phyloP scores from a whole-genome alignment of 495 filamentous ascomycete species.

The Oleoguttula mirabilis region DNA sequence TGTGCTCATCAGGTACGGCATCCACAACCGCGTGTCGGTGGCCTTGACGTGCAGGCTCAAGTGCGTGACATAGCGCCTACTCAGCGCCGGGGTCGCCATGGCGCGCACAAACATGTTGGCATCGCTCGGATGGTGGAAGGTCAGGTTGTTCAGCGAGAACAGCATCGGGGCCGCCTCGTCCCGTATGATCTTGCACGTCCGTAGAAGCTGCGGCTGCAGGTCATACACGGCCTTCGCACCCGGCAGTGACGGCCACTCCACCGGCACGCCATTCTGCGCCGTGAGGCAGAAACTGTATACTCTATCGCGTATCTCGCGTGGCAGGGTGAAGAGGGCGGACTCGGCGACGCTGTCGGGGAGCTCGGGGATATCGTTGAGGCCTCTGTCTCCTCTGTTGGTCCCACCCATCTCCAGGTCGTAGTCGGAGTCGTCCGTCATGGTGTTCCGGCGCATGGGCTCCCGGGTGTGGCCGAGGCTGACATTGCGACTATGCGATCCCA shows the following conservation, averaged over 20 bases:
- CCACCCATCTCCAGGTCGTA: conserved; percentile 12
- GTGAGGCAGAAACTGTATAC: conserved; percentile 29
- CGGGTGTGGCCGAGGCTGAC: not conserved
- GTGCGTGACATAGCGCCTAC: conserved; percentile 17
- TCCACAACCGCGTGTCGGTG: conserved; percentile 29
- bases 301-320: conserved; percentile 29
- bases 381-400: not conserved
- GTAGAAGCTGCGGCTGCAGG: conserved; percentile 28
- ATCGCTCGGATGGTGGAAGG: conserved; percentile 25
- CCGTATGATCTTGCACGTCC: conserved; percentile 26
- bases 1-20: conserved; percentile 24
- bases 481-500: conserved; percentile 3
- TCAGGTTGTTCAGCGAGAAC: conserved; percentile 17
- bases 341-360: conserved; percentile 15
- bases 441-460: conserved; percentile 6
- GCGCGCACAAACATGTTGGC: conserved; percentile 31
- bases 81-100: conserved; percentile 1
- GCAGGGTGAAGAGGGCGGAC: conserved; percentile 27
- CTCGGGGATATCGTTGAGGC: conserved; percentile 6
- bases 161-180: conserved; percentile 23
- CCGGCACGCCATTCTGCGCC: not conserved
- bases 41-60: conserved; percentile 26
- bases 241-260: conserved; percentile 10
- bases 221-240: not conserved
- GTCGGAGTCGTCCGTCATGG: conserved; percentile 6